Conservation (phyloP, 1,284 basidiomycete species). For the Stereum hirsutum region DNA sequence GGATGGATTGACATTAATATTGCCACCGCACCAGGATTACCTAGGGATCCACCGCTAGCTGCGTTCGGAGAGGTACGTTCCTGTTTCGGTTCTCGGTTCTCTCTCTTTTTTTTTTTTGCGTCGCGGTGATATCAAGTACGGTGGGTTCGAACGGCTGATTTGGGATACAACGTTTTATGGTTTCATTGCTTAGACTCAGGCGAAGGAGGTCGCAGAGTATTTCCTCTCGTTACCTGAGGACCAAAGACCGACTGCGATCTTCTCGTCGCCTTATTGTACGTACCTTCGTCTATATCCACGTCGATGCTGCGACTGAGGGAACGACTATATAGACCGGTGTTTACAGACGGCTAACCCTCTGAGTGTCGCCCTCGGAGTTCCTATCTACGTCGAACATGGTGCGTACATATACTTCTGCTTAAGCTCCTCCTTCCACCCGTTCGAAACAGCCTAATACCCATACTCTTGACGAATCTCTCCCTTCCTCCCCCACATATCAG, state of each 20-base stretch:
- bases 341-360: constrained; percentile 69
- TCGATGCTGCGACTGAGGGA: background rate
- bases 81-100: too few species aligned
- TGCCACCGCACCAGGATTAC: constrained; percentile 27
- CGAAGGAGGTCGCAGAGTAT: constrained; percentile 59
- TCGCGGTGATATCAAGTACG: background rate
- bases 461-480: too few species aligned
- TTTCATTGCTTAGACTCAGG: constrained; percentile 56
- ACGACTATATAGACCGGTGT: constrained; percentile 56
- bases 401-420: background rate
- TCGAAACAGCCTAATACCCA: too few species aligned
- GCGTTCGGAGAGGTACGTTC: constrained; percentile 55
- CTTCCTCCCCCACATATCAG: constrained; percentile 27
- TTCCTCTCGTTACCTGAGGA: constrained; percentile 57
- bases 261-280: constrained; percentile 75
- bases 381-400: constrained; percentile 72
- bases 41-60: constrained; percentile 73
- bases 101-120: background rate
- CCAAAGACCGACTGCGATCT: constrained; percentile 67
- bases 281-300: constrained; percentile 6
- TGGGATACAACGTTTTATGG: too few species aligned
- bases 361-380: constrained; percentile 50
- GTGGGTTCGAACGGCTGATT: too few species aligned
- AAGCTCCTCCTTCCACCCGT: background rate
- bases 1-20: too few species aligned